A percentile compares a stretch with the other conserved stretches of the same genome.
Evolutionary conservation across 1,284 basidiomycete species (phyloP).

Genomic region (Malassezia nana): DNA sequence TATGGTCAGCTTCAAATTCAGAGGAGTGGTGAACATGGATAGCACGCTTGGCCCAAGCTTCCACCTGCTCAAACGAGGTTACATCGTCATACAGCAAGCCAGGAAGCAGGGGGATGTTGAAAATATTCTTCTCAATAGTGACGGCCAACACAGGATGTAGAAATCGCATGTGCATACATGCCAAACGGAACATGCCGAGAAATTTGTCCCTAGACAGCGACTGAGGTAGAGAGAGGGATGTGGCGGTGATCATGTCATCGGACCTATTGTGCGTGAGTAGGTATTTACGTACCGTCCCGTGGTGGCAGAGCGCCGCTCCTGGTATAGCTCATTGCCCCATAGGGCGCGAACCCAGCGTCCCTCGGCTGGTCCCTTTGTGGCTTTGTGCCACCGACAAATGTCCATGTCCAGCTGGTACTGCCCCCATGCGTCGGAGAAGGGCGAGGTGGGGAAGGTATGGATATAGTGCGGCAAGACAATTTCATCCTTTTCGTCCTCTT

Average conservation of each 20-base stretch:
- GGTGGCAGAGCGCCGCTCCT: slow-evolving; percentile 8
- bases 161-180: slow-evolving; percentile 9
- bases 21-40: background rate
- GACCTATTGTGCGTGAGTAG: background rate
- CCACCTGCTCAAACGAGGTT: slow-evolving; percentile 3
- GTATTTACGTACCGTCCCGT: slow-evolving; percentile 1
- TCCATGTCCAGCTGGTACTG: slow-evolving; percentile 5
- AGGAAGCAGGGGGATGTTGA: slow-evolving; percentile 2
- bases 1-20: background rate
- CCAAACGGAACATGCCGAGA: background rate
- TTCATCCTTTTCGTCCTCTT: background rate
- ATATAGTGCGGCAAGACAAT: background rate
- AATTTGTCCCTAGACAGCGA: background rate
- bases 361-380: background rate
- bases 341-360: slow-evolving; percentile 6
- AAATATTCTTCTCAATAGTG: slow-evolving; percentile 4
- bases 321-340: slow-evolving; percentile 16
- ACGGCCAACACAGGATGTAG: slow-evolving; percentile 3
- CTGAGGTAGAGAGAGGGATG: background rate
- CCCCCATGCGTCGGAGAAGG: slow-evolving; percentile 12
- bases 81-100: background rate
- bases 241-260: slow-evolving; percentile 15
- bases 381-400: slow-evolving; percentile 3
- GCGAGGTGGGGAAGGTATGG: background rate
- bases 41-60: slow-evolving; percentile 1